Evolutionary conservation across 768 basidiomycete genomes (phyloP).

Genomic region (Termitomyces sp.): DNA sequence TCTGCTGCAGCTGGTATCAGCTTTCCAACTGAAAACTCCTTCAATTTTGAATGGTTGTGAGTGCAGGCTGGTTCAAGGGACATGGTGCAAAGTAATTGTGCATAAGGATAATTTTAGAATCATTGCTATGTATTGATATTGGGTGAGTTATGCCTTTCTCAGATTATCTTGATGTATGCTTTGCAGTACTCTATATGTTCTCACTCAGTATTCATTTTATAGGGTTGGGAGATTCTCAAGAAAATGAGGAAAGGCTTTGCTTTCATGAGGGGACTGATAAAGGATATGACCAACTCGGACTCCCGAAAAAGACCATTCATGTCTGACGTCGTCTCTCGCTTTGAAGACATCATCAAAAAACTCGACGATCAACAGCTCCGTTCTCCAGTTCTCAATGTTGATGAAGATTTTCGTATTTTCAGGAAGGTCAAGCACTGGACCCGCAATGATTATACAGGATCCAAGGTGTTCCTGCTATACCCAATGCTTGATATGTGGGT

Average conservation of each 20-base stretch:
- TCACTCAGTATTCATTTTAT: too few species aligned
- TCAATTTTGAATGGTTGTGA: too few species aligned
- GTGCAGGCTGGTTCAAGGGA: too few species aligned
- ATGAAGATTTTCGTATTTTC: background rate
- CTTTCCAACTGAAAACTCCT: too few species aligned
- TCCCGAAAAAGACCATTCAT: slow-evolving; percentile 30
- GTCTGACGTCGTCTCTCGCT: slow-evolving; percentile 23
- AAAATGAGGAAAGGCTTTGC: background rate
- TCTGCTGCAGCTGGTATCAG: background rate
- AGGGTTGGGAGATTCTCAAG: background rate
- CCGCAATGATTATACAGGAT: background rate
- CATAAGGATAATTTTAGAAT: too few species aligned
- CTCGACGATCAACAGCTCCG: slow-evolving; percentile 22
- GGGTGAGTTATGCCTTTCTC: too few species aligned
- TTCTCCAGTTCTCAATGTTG: slow-evolving; percentile 21
- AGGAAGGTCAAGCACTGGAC: background rate
- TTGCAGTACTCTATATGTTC: too few species aligned
- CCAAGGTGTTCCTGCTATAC: background rate
- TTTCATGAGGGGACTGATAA: background rate
- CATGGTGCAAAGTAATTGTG: too few species aligned
- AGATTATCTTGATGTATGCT: too few species aligned
- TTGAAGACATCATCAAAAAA: background rate
- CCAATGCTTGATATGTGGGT: background rate
- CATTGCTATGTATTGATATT: too few species aligned
- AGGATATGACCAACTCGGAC: slow-evolving; percentile 18